phyloP scores from a whole-genome alignment of 495 filamentous ascomycete species.

The Annulohypoxylon moriforme region DNA sequence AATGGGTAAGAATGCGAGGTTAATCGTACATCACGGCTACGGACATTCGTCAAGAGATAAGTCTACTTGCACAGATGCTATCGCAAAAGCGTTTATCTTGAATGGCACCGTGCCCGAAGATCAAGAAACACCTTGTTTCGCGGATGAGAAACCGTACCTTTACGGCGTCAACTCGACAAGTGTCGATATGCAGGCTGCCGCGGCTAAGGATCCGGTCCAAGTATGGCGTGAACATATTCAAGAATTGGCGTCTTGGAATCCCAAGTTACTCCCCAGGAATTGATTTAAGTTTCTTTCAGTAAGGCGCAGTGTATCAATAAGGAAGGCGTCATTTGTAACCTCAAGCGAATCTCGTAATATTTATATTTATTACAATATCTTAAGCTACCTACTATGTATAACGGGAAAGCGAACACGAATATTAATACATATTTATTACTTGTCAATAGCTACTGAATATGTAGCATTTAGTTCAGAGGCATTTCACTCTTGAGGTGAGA shows the following conservation, averaged over 20 bases:
- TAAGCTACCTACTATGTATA: too few relatives aligned
- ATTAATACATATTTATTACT: neutral
- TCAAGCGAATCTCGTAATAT: neutral
- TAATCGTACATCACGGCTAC: constrained; percentile 61
- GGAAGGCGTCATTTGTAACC: too few relatives aligned
- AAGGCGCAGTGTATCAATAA: neutral
- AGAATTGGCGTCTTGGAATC: constrained; percentile 43
- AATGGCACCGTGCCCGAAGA: constrained; percentile 52
- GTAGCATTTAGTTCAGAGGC: neutral
- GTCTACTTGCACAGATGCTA: constrained; percentile 54
- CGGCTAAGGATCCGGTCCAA: constrained; percentile 36
- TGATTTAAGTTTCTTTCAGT: too few relatives aligned
- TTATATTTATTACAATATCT: neutral
- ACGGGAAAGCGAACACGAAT: neutral
- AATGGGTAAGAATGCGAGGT: constrained; percentile 58
- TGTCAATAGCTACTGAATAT: neutral
- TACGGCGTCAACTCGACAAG: constrained; percentile 41
- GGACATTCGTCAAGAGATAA: constrained; percentile 58
- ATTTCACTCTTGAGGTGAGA: neutral
- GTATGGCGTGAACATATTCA: constrained; percentile 47
- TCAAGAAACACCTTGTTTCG: constrained; percentile 54
- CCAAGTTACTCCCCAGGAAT: constrained; percentile 24
- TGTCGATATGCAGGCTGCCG: neutral
- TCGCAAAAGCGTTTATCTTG: constrained; percentile 53
- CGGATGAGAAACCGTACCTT: constrained; percentile 58